Evolutionary conservation across 78 protist genomes (phyloP), one percentile per base, ranked within the genome.

Genomic region (Dictyostelium brefeldianum): DNA sequence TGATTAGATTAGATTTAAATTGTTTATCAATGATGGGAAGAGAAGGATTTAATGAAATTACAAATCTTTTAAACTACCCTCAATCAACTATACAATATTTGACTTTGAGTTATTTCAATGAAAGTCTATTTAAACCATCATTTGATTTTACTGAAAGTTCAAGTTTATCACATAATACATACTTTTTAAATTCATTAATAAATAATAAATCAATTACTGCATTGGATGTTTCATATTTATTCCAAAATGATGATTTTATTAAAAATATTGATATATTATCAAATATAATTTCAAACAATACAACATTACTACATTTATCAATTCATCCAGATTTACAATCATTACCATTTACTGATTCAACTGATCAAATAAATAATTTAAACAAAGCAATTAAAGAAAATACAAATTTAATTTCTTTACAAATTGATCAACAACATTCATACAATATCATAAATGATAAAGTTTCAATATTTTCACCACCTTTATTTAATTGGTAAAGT

Each of bases 201-300:
- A 62, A 62, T 25, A 62, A 62, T 62, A 62, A 62, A 62, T 62
- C 70, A 62, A 22, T 62, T 11, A 62, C 70, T 11, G n/a, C 70
- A 22, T 62, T 62, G 10, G 27, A 62, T 62, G 18, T 62, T 62
- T 62, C 70, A 62, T 22, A 29, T 25, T 62, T 62, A 25, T 62
- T 62, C 27, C 27, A 31, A 62, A 25, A 11, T 25, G 70, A 62
- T 25, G n/a, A 29, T 4, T 36, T 17, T 11, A 62, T 10, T 22
- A 31, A n/a, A 25, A 62, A 62, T 62, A 62, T 62, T 62, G 36
- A 62, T 11, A 10, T 25, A 12, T 9, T 25, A 25, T 62, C 27
- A 62, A 62, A 62, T 29, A 25, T 62, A 62, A 4, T 62, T 10
- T 4, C 11, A 25, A 25, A 25, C 11, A 62, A 62, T 62, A 31